Evolutionary conservation across 2,329 filamentous ascomycete species (phyloP).

Genomic region (Davidsoniella australis): DNA sequence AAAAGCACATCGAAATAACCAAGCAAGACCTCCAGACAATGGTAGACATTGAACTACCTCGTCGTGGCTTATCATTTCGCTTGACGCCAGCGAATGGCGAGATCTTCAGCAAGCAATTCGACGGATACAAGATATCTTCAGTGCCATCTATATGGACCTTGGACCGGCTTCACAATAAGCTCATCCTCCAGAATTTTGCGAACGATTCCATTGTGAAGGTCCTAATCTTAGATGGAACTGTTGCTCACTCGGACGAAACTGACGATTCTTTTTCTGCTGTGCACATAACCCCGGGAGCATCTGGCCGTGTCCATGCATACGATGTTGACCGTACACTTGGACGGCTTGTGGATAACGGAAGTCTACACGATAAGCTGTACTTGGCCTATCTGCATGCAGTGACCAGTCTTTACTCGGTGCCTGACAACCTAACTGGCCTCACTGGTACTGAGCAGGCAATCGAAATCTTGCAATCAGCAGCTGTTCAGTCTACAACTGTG

Average conservation of each 20-base stretch:
- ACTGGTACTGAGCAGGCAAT: slow-evolving; percentile 41
- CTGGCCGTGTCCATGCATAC: slow-evolving; percentile 24
- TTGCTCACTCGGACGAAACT: neutral
- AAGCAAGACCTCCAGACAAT: too few relatives aligned
- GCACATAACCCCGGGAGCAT: neutral
- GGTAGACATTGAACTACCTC: slow-evolving; percentile 28
- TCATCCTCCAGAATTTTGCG: slow-evolving; percentile 23
- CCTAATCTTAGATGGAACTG: slow-evolving; percentile 17
- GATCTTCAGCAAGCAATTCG: slow-evolving; percentile 31
- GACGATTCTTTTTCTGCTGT: neutral
- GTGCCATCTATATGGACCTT: slow-evolving; percentile 30
- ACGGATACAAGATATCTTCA: slow-evolving; percentile 30
- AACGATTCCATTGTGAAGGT: slow-evolving; percentile 19
- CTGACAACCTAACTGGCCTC: slow-evolving; percentile 28
- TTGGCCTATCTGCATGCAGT: slow-evolving; percentile 35
- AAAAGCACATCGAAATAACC: slow-evolving; percentile 3
- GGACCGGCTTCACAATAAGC: slow-evolving; percentile 30
- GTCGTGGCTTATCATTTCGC: slow-evolving; percentile 30
- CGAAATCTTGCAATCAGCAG: slow-evolving; percentile 29
- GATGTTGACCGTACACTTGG: slow-evolving; percentile 32
- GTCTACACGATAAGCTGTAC: slow-evolving; percentile 32
- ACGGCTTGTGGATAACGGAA: slow-evolving; percentile 31
- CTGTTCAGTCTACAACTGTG: slow-evolving; percentile 28
- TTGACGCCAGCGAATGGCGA: slow-evolving; percentile 16
- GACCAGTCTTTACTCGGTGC: slow-evolving; percentile 31